phyloP scores from a whole-genome alignment of 2,329 filamentous ascomycete genomes.

The Calonectria honghensis region DNA sequence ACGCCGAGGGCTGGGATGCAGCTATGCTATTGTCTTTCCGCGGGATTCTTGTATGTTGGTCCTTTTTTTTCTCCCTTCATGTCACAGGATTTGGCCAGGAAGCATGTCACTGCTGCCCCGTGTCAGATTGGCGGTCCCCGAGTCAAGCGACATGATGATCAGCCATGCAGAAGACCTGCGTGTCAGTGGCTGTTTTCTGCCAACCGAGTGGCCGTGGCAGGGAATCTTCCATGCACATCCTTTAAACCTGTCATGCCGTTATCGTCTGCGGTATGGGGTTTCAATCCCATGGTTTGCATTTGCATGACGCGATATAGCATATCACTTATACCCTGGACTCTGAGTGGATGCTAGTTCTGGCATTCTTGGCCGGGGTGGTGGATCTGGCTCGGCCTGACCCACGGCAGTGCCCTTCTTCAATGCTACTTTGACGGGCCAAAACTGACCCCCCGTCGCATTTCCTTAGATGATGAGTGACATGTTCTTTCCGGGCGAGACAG shows the following conservation, averaged over 20 bases:
- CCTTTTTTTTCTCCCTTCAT: slow-evolving; percentile 26
- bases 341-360: slow-evolving; percentile 50
- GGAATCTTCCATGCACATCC: slow-evolving; percentile 18
- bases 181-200: slow-evolving; percentile 23
- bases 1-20: slow-evolving; percentile 60
- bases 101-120: not conserved
- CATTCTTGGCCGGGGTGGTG: slow-evolving; percentile 43
- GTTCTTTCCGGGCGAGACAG: slow-evolving; percentile 59
- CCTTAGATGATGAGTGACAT: slow-evolving; percentile 62
- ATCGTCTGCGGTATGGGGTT: slow-evolving; percentile 21
- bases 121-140: slow-evolving; percentile 1
- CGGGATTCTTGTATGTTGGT: slow-evolving; percentile 59
- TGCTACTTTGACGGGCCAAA: slow-evolving; percentile 48
- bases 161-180: slow-evolving; percentile 6
- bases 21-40: slow-evolving; percentile 62
- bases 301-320: slow-evolving; percentile 54
- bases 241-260: slow-evolving; percentile 15
- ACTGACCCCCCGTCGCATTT: slow-evolving; percentile 49
- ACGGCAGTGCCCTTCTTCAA: slow-evolving; percentile 45
- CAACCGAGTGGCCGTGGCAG: slow-evolving; percentile 28
- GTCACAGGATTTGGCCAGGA: not conserved
- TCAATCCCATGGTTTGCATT: slow-evolving; percentile 45
- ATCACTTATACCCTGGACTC: slow-evolving; percentile 52
- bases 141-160: slow-evolving; percentile 29
- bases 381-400: slow-evolving; percentile 45